These are phyloP conservation scores for Vicia villosa DNA, from an alignment of 306 rosid genomes.

Conservation along the genomic window DNA sequence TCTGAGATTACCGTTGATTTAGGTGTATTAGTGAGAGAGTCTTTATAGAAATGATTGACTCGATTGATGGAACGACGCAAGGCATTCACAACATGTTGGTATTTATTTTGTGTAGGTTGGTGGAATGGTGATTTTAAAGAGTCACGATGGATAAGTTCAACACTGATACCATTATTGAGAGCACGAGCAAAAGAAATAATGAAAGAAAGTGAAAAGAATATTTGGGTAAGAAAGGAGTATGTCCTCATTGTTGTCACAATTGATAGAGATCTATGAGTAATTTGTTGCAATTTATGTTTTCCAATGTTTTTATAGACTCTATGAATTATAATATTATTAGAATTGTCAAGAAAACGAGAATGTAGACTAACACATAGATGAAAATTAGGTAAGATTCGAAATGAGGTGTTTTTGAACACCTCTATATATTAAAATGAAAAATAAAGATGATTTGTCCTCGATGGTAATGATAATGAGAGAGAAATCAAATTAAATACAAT, in stretches of 20 bases:
- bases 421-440: too few relatives aligned
- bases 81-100: slow-evolving; percentile 40
- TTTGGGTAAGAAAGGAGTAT: neutral
- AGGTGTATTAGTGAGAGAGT: neutral
- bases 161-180: slow-evolving; percentile 24
- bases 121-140: slow-evolving; percentile 55
- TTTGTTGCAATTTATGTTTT: neutral
- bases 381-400: too few relatives aligned
- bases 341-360: too few relatives aligned
- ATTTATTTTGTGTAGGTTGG: slow-evolving; percentile 35
- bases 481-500: too few relatives aligned
- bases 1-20: neutral
- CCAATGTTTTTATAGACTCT: neutral
- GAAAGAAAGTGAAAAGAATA: neutral
- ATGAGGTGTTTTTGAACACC: too few relatives aligned
- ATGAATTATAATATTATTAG: too few relatives aligned
- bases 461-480: too few relatives aligned
- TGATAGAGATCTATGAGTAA: neutral
- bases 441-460: too few relatives aligned
- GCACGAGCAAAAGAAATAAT: neutral
- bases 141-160: slow-evolving; percentile 59
- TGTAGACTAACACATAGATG: too few relatives aligned
- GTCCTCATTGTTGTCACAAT: neutral
- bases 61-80: slow-evolving; percentile 47
- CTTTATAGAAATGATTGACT: neutral